Conservation (phyloP, 768 basidiomycete genomes). For the Agaricus blazei region DNA sequence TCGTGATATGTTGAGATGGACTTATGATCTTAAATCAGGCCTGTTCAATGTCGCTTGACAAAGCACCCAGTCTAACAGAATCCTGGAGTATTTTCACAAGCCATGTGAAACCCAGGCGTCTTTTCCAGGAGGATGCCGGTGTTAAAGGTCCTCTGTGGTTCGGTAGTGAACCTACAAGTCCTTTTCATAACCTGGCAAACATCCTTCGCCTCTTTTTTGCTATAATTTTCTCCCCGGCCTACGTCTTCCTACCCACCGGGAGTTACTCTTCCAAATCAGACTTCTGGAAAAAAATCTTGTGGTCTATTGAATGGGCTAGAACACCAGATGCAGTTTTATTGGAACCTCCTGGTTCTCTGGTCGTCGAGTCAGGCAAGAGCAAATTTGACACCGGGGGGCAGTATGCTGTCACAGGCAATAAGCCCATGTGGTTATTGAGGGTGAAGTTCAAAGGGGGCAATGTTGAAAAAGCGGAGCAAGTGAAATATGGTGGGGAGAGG, state of each 20-base stretch:
- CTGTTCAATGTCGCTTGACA: too few relatives aligned
- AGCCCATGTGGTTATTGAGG: conserved; percentile 2
- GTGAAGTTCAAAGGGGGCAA: not conserved
- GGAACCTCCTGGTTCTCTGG: not conserved
- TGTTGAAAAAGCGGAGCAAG: not conserved
- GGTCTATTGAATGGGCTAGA: conserved; percentile 3
- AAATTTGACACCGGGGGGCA: not conserved
- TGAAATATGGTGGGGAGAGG: not conserved
- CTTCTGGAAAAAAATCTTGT: not conserved
- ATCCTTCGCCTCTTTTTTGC: conserved; percentile 5
- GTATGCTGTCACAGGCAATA: conserved; percentile 5
- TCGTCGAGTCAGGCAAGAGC: not conserved
- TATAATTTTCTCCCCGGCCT: not conserved
- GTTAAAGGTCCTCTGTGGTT: conserved; percentile 8
- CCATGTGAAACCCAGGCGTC: not conserved
- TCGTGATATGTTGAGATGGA: too few relatives aligned
- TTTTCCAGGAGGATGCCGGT: conserved; percentile 6
- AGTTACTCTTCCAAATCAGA: not conserved
- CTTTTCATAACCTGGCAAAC: not conserved
- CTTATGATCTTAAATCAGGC: too few relatives aligned
- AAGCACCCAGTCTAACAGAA: too few relatives aligned
- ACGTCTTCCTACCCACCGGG: not conserved
- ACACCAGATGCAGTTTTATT: conserved; percentile 6
- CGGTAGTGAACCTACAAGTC: not conserved
- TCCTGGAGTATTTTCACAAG: not conserved